Evolutionary conservation across 1,284 basidiomycete species (phyloP), one percentile per base, ranked within the genome.

Genomic region (Porogramme epimiltina): DNA sequence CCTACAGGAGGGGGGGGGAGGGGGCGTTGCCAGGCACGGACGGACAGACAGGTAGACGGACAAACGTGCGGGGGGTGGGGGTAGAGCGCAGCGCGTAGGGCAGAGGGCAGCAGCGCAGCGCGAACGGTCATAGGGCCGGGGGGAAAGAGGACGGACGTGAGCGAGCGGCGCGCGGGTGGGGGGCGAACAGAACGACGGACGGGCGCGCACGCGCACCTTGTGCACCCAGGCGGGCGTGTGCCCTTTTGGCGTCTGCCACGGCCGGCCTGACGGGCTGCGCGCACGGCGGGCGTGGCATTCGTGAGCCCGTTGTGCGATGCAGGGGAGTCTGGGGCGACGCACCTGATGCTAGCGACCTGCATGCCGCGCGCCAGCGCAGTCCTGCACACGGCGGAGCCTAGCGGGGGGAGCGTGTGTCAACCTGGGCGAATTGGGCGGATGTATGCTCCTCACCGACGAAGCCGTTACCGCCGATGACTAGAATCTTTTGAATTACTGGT

Each of bases 401-500:
- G 25, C 11, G 18, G 26, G 42, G 45, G 18, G 19, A 19, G n/a
- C n/a, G n/a, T n/a, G n/a, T n/a, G n/a, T n/a, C n/a, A 18, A 16
- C 34, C 48, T 45, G 26, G 34, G 36, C 24, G 25, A 33, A 28
- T 15, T n/a, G n/a, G 24, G 40, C 19, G 24, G 33, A 24, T 15
- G 20, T 10, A 22, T 40, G 18, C 52, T 39, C 61, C 75, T 55
- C 61, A 91, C 93, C 95, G 59, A 98, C 84, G 74, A 96, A 98
- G 13, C 95, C 95, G 70, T 97, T 97, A 26, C 95, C 95, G 18
- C 95, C 95, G 1, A 97, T 84, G 26, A 98, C 93, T 8, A 95
- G 82, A 52, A 97, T 79, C 66, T 78, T 84, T 56, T 79, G 82
- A 56, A 77, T 58, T 54, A 77, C 59, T 49, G 63, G 52, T 36